Evolutionary conservation across 225 moss, liverwort and hornwort species (phyloP).

Genomic region (Marchantia paleacea): DNA sequence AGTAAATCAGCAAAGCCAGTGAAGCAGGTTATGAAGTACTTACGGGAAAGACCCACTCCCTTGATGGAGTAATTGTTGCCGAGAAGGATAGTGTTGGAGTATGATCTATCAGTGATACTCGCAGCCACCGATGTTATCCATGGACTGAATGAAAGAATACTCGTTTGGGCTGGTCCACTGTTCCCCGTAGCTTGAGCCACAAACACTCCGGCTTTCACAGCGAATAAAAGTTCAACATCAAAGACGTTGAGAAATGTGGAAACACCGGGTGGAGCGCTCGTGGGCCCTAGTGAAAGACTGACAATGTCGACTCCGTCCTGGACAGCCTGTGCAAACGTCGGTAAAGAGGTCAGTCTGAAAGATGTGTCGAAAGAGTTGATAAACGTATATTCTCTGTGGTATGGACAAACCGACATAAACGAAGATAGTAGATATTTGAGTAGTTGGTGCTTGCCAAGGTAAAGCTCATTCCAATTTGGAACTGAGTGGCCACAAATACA

Average conservation of each 20-base stretch:
- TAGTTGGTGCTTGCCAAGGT: too few relatives aligned
- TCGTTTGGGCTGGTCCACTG: slow-evolving; percentile 62
- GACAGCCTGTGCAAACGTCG: slow-evolving; percentile 48
- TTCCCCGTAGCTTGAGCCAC: slow-evolving; percentile 78
- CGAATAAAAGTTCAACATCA: slow-evolving; percentile 67
- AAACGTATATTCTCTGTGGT: too few relatives aligned
- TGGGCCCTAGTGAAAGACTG: slow-evolving; percentile 71
- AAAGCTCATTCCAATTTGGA: too few relatives aligned
- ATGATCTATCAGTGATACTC: slow-evolving; percentile 64
- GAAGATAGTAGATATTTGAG: too few relatives aligned
- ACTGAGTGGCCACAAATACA: too few relatives aligned
- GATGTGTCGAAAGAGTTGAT: neutral
- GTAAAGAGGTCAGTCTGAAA: neutral
- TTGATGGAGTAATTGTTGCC: slow-evolving; percentile 35
- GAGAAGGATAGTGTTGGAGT: slow-evolving; percentile 44
- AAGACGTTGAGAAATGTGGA: slow-evolving; percentile 69
- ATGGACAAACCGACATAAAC: too few relatives aligned
- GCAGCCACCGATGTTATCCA: slow-evolving; percentile 80
- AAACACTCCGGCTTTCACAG: slow-evolving; percentile 67
- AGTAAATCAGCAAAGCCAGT: neutral
- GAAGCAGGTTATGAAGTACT: slow-evolving; percentile 12
- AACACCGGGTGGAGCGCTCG: slow-evolving; percentile 58
- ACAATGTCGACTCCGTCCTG: slow-evolving; percentile 72
- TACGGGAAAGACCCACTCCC: slow-evolving; percentile 49
- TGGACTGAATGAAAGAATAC: slow-evolving; percentile 74